A percentile compares a stretch with the other conserved stretches of the same genome.
phyloP scores from a whole-genome alignment of 257 asterid species.

The Primulina huaijiensis region DNA sequence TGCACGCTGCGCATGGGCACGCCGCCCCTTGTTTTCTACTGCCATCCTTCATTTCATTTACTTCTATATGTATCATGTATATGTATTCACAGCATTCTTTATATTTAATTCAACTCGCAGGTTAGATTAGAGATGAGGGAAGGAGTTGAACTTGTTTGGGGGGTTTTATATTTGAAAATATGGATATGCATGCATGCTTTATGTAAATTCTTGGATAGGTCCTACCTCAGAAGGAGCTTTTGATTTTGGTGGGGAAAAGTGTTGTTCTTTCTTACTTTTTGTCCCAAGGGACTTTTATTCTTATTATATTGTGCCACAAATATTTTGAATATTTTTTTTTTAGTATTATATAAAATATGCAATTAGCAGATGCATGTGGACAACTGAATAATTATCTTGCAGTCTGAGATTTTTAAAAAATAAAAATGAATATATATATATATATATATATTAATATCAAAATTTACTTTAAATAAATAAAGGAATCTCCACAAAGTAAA shows the following conservation, averaged over 20 bases:
- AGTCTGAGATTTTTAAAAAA: too few relatives aligned
- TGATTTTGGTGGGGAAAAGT: slow-evolving; percentile 39
- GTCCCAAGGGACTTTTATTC: slow-evolving; percentile 19
- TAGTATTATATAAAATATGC: not conserved
- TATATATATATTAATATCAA: too few relatives aligned
- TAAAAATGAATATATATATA: too few relatives aligned
- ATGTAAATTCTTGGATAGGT: slow-evolving; percentile 39
- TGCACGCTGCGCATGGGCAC: slow-evolving; percentile 91
- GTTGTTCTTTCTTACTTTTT: slow-evolving; percentile 32
- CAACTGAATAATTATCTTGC: not conserved
- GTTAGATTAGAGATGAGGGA: slow-evolving; percentile 6
- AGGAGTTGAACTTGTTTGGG: slow-evolving; percentile 15
- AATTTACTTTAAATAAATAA: too few relatives aligned
- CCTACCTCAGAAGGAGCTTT: slow-evolving; percentile 46
- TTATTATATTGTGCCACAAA: not conserved
- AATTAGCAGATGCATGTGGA: not conserved
- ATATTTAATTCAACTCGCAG: too few relatives aligned
- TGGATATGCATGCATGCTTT: slow-evolving; percentile 16
- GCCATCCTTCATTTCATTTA: slow-evolving; percentile 44
- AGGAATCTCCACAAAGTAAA: not conserved
- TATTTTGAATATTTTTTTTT: too few relatives aligned
- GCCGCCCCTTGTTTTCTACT: slow-evolving; percentile 65
- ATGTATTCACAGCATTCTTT: not conserved
- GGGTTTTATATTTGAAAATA: slow-evolving; percentile 36
- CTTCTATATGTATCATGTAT: not conserved